Percentiles rank a stretch among this genome's conserved stretches.
phyloP scores from a whole-genome alignment of 305 asterid genomes.

The Fraxinus nigra region DNA sequence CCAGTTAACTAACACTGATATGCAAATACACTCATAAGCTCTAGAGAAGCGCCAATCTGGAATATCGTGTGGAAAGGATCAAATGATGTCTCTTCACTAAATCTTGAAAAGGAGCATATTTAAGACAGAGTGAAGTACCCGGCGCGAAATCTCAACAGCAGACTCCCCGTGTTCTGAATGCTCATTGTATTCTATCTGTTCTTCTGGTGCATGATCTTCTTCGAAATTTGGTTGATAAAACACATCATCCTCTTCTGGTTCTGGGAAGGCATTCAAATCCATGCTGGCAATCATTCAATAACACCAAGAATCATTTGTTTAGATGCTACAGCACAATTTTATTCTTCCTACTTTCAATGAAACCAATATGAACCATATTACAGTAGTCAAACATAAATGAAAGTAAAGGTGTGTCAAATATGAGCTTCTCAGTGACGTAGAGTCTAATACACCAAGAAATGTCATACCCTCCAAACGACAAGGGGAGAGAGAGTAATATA shows the following conservation, averaged over 20 bases:
- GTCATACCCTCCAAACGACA: neutral
- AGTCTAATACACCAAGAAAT: neutral
- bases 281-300: slow-evolving; percentile 64
- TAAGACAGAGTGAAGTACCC: slow-evolving; percentile 53
- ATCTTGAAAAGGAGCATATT: neutral
- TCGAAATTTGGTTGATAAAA: slow-evolving; percentile 53
- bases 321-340: slow-evolving; percentile 15
- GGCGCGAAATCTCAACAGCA: slow-evolving; percentile 58
- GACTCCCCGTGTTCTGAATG: slow-evolving; percentile 54
- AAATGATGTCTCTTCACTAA: neutral
- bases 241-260: slow-evolving; percentile 89
- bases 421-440: neutral
- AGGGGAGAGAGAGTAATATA: neutral
- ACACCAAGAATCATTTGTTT: slow-evolving; percentile 47
- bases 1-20: neutral
- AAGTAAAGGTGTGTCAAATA: neutral
- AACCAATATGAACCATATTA: slow-evolving; percentile 10
- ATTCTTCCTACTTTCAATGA: slow-evolving; percentile 12
- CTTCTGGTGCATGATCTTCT: slow-evolving; percentile 55
- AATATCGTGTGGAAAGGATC: neutral
- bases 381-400: slow-evolving; percentile 11
- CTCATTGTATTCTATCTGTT: slow-evolving; percentile 44
- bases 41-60: slow-evolving; percentile 1
- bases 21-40: slow-evolving; percentile 2
- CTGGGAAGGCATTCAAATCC: slow-evolving; percentile 96